Percentiles rank a stretch among this genome's conserved stretches.
These are phyloP conservation scores for Neotropicomus parvogracilis DNA, from an alignment of 1,284 basidiomycete species.

Conservation along the genomic window DNA sequence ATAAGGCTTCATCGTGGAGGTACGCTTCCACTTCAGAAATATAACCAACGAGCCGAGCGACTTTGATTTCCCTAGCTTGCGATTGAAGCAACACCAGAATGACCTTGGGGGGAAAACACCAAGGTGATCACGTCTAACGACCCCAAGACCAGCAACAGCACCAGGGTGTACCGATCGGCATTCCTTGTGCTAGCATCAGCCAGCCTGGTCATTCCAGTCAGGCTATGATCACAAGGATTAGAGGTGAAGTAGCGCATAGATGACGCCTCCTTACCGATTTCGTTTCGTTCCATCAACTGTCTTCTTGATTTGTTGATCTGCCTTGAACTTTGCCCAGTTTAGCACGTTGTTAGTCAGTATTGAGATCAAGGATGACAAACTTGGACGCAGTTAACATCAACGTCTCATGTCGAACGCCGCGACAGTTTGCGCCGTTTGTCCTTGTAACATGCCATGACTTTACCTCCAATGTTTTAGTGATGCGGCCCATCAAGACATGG, in stretches of 20 bases:
- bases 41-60: constrained; percentile 94
- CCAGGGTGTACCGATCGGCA: constrained; percentile 87
- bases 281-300: constrained; percentile 96
- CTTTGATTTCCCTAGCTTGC: constrained; percentile 95
- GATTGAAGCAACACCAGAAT: constrained; percentile 94
- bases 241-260: constrained; percentile 4
- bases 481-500: no score
- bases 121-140: constrained; percentile 95
- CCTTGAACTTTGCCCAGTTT: constrained; percentile 96
- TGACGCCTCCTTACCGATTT: constrained; percentile 54
- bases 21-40: constrained; percentile 93
- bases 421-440: no score
- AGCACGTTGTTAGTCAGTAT: constrained; percentile 70
- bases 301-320: constrained; percentile 94
- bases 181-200: constrained; percentile 93
- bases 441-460: no score
- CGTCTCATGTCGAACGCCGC: no score
- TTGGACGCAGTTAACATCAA: constrained; percentile 86
- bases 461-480: no score
- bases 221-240: constrained; percentile 42
- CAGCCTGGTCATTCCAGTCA: constrained; percentile 90
- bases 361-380: constrained; percentile 58
- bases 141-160: constrained; percentile 94
- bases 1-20: constrained; percentile 91
- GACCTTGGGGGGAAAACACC: constrained; percentile 99